phyloP scores from a whole-genome alignment of 1,139 yeast species.

The Candida glucosophila region DNA sequence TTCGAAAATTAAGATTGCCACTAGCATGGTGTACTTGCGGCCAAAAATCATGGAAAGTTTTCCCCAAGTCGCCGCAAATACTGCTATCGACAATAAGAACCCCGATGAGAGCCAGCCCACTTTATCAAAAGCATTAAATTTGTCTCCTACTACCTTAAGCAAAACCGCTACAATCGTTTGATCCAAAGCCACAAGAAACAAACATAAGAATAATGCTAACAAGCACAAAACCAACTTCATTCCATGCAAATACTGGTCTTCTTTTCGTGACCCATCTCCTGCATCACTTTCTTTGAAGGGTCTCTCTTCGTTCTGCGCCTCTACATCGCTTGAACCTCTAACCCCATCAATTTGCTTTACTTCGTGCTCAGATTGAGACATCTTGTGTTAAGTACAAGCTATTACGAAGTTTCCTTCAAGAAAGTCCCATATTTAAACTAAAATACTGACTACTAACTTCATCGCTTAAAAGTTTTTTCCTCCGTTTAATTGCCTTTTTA shows the following conservation, averaged over 20 bases:
- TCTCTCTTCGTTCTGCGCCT: too few species aligned
- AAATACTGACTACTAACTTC: too few species aligned
- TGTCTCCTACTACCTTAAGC: slow-evolving; percentile 27
- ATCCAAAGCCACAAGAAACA: slow-evolving; percentile 32
- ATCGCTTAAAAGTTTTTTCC: too few species aligned
- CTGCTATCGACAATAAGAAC: slow-evolving; percentile 22
- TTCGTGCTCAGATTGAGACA: too few species aligned
- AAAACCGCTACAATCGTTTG: slow-evolving; percentile 33
- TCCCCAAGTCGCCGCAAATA: slow-evolving; percentile 31
- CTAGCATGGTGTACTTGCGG: slow-evolving; percentile 29
- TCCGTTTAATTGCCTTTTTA: too few species aligned
- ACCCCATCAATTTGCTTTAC: too few species aligned
- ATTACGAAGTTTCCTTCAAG: too few species aligned
- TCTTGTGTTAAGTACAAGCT: too few species aligned
- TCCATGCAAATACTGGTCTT: slow-evolving; percentile 30
- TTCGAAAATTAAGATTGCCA: slow-evolving; percentile 25
- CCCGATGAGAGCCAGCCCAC: slow-evolving; percentile 23
- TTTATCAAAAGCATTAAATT: slow-evolving; percentile 19
- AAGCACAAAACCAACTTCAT: slow-evolving; percentile 17
- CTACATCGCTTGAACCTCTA: too few species aligned
- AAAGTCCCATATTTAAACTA: too few species aligned
- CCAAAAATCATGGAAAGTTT: slow-evolving; percentile 39
- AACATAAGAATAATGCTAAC: slow-evolving; percentile 18
- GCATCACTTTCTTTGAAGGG: slow-evolving; percentile 26
- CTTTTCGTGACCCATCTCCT: slow-evolving; percentile 34